Percentiles rank a stretch among this genome's conserved stretches.
Conservation (phyloP, 768 basidiomycete genomes). For the Suillus variegatus region DNA sequence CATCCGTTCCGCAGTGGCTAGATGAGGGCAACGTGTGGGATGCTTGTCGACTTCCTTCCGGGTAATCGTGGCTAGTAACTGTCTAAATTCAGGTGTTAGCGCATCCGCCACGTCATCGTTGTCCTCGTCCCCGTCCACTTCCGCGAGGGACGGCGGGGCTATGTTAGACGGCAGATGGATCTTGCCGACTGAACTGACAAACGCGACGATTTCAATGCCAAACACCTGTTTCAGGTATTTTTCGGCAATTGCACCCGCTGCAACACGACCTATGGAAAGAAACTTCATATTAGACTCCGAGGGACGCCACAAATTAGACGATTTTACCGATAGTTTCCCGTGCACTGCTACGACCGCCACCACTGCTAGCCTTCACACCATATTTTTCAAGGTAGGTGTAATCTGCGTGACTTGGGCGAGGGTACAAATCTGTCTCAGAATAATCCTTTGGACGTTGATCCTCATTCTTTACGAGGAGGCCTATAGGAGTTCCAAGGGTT, state of each 20-base stretch:
- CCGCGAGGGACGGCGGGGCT: conserved; percentile 40
- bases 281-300: conserved; percentile 3
- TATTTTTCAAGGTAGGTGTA: conserved; percentile 98
- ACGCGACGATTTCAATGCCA: conserved; percentile 94
- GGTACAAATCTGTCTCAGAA: conserved; percentile 96
- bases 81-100: conserved; percentile 79
- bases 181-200: conserved; percentile 96
- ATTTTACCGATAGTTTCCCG: conserved; percentile 90
- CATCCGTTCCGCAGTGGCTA: conserved; percentile 88
- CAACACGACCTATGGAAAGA: conserved; percentile 74
- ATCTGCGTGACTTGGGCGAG: conserved; percentile 96
- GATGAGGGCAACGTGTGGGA: conserved; percentile 87
- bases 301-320: background rate
- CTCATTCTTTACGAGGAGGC: conserved; percentile 94
- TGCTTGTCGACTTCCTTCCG: conserved; percentile 89
- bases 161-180: conserved; percentile 69
- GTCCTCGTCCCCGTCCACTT: conserved; percentile 53
- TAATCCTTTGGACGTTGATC: conserved; percentile 99
- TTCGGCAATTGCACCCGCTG: conserved; percentile 97
- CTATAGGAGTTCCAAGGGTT: conserved; percentile 97
- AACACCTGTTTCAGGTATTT: conserved; percentile 86
- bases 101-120: conserved; percentile 67
- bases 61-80: conserved; percentile 76
- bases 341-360: conserved; percentile 93
- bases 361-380: conserved; percentile 94